Conservation (phyloP, 116 monocot genomes). For the Zostera marina region DNA sequence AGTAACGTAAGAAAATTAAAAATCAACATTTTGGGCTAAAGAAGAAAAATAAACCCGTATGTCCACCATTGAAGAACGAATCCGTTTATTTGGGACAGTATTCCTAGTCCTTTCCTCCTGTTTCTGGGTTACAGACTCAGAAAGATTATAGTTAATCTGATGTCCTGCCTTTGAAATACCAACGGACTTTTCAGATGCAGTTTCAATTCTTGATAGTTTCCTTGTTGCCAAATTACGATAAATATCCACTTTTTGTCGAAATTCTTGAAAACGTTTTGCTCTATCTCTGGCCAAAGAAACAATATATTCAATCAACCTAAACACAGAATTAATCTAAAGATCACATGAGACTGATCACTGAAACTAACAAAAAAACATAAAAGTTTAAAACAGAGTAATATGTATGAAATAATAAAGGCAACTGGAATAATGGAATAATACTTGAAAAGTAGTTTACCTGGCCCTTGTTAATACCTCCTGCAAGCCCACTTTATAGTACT, state of each 20-base stretch:
- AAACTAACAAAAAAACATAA: neutral
- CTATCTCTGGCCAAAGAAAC: slow-evolving; percentile 39
- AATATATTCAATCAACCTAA: neutral
- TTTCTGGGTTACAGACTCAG: slow-evolving; percentile 31
- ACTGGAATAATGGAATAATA: neutral
- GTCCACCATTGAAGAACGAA: slow-evolving; percentile 68
- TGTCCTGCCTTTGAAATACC: slow-evolving; percentile 45
- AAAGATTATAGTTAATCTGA: slow-evolving; percentile 30
- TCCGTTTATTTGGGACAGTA: slow-evolving; percentile 44
- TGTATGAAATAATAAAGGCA: neutral
- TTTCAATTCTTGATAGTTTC: slow-evolving; percentile 42
- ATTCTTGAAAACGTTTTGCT: slow-evolving; percentile 42
- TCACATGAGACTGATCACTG: too few species aligned
- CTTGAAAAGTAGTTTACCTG: neutral
- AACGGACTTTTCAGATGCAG: slow-evolving; percentile 30
- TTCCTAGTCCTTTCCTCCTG: slow-evolving; percentile 51
- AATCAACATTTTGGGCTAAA: neutral
- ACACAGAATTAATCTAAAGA: too few species aligned
- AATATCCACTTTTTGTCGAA: slow-evolving; percentile 44
- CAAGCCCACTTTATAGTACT: slow-evolving; percentile 28
- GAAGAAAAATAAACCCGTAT: slow-evolving; percentile 42
- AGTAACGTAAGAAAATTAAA: too few species aligned
- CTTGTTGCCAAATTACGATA: slow-evolving; percentile 30
- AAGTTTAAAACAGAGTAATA: neutral
- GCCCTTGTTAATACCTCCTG: slow-evolving; percentile 2